phyloP scores from a whole-genome alignment of 169 alveolate species.

The Theileria equi region DNA sequence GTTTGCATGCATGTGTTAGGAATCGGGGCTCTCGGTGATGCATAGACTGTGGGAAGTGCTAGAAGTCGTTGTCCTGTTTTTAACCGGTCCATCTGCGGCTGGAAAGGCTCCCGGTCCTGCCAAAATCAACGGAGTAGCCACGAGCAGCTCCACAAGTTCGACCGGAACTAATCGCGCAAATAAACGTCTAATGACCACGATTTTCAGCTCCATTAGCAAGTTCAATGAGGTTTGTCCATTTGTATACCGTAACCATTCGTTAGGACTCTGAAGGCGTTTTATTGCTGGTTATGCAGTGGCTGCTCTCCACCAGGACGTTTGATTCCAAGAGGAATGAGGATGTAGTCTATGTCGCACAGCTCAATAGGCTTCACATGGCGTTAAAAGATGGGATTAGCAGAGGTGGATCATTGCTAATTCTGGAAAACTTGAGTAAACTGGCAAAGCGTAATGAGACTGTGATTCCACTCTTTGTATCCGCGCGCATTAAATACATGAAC shows the following conservation, averaged over 20 bases:
- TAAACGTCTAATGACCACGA: not conserved
- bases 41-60: too few relatives aligned
- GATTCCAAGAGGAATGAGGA: conserved; percentile 27
- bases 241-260: not conserved
- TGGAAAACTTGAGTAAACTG: not conserved
- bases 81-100: too few relatives aligned
- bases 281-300: conserved; percentile 6
- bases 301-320: conserved; percentile 31
- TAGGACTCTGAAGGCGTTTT: conserved; percentile 4
- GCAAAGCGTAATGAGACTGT: not conserved
- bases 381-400: conserved; percentile 19
- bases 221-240: not conserved
- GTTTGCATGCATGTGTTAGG: too few relatives aligned
- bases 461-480: not conserved
- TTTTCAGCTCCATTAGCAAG: not conserved
- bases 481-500: not conserved
- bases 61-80: too few relatives aligned
- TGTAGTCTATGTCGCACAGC: conserved; percentile 16
- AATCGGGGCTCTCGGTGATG: too few relatives aligned
- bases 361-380: conserved; percentile 16
- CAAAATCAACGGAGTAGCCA: too few relatives aligned
- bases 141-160: too few relatives aligned
- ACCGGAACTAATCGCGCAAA: too few relatives aligned
- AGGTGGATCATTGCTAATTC: conserved; percentile 10
- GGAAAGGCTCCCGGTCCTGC: too few relatives aligned